Base-by-base conservation (phyloP, 1,139 yeast species). In the Blastobotrys illinoisensis region DNA sequence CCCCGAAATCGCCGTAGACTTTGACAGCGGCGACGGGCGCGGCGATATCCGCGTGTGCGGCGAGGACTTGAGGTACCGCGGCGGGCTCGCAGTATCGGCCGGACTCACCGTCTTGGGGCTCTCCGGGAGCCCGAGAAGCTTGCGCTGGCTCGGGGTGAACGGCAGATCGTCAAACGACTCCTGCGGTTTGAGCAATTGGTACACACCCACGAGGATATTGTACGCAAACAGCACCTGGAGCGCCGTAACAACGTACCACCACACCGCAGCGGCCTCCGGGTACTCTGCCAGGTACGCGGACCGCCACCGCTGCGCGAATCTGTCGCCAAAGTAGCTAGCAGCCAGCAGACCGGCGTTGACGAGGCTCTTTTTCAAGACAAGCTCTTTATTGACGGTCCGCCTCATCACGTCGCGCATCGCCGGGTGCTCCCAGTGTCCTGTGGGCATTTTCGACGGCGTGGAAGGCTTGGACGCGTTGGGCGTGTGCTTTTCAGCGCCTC, bases 121-220 rank as follows among this genome's bases (percentile, higher is more conserved):
- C 9, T 61, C 62, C 3, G 73, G 72, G 19, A 78, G 63, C 0
- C 81, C 81, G 50, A 78, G 62, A 18, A 78, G 67, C 48, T 67
- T 63, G 53, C 75, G 70, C 60, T 78, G 82, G 13, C 71, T 67
- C 2, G 72, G 69, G 3, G 74, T 73, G 48, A 78, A 55, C 13
- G 75, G 68, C 47, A 77, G 57, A 59, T 77, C 79, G n/a, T 70
- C 71, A 44, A 72, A 67, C 32, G 68, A 69, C 51, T 73, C 74
- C 44, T 62, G 65, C 3, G 75, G 71, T 50, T 66, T 61, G 11
- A 73, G 52, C n/a, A 77, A 64, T 46, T 67, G 67, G 58, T 70
- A 68, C 3, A 70, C 47, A 0, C 79, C 75, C 21, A 63, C 57
- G 0, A 63, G 51, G 1, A 77, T 67, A 58, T 78, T 78, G 60